A percentile compares a stretch with the other conserved stretches of the same genome.
Conservation (phyloP, 2,329 filamentous ascomycete genomes). For the Chaetomiaceae sp. region DNA sequence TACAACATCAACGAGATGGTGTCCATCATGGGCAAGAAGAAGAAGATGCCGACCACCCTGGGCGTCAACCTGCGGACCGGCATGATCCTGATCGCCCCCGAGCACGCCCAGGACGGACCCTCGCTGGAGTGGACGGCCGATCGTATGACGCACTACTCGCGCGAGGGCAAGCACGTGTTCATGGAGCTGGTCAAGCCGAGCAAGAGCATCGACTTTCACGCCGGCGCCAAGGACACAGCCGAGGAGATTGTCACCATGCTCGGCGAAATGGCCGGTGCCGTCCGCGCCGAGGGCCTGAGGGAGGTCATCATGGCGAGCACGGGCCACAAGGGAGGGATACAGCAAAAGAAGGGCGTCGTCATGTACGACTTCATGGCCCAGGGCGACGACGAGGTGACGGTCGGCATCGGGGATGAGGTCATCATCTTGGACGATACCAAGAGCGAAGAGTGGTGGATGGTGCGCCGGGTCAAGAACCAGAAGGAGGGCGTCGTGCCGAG, state of each 20-base stretch:
- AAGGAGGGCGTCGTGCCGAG: conserved; percentile 95
- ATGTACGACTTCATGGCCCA: conserved; percentile 97
- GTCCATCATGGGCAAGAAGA: conserved; percentile 92
- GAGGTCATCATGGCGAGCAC: conserved; percentile 82
- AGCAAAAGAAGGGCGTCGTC: conserved; percentile 76
- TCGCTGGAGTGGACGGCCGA: conserved; percentile 92
- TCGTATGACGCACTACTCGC: conserved; percentile 93
- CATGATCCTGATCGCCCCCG: conserved; percentile 84
- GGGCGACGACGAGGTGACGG: conserved; percentile 92
- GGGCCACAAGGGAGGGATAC: conserved; percentile 44
- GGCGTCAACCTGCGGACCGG: conserved; percentile 90
- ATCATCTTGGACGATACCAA: conserved; percentile 82
- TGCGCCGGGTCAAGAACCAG: conserved; percentile 82
- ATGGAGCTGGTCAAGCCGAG: conserved; percentile 87
- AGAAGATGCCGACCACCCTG: conserved; percentile 96
- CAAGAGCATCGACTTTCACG: conserved; percentile 95
- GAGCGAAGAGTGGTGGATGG: conserved; percentile 98
- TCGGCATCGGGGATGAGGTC: conserved; percentile 85
- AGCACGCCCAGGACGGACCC: conserved; percentile 75
- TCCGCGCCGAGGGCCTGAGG: conserved; percentile 73
- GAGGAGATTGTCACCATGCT: conserved; percentile 86
- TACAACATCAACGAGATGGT: conserved; percentile 98
- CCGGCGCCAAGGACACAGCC: conserved; percentile 93
- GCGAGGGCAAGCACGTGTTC: conserved; percentile 97
- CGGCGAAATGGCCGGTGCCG: conserved; percentile 82